Evolutionary conservation across 2,329 filamentous ascomycete species (phyloP), one percentile per base, ranked within the genome.

Genomic region (Cordyceps tenuipes): DNA sequence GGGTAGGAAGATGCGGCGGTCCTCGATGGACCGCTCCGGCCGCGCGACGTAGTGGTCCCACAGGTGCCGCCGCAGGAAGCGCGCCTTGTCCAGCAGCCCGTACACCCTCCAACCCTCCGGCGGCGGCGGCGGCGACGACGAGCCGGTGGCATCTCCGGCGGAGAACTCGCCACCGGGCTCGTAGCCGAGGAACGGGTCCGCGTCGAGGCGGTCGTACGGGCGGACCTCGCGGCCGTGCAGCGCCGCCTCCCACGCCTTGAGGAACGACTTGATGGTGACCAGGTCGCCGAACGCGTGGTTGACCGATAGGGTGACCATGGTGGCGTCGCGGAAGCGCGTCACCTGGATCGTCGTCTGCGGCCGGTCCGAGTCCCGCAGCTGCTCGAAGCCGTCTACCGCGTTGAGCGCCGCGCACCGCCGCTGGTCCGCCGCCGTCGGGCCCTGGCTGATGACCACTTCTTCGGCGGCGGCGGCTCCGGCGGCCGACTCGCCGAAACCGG

Each of bases 11-110:
- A 56, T 56, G 1, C 53, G 53, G 17, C 43, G 21, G 26, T 41
- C 36, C 10, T 46, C 23, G 19, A 56, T 47, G 17, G 53, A 43
- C 8, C 26, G 31, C 7, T 56, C 53, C 3, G 53, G 53, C 6
- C 53, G 53, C 39, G 9, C 3, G 10, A 56, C 53, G 26, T 56
- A 56, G 7, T 56, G 46, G 12, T 56, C 53, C 53, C 53, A 56
- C 9, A 56, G 5, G 3, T 47, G 5, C 13, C 53, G 23, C 7
- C 29, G 34, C 53, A 56, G 19, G 12, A 56, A 36, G 1, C 41
- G 23, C 26, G 15, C 36, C 12, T 56, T 56, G 53, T 56, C 53
- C 17, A 56, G 23, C 26, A 56, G 3, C 2, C 53, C 43, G 26
- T 46, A 56, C 4, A 56, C 53, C 17, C 23, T 39, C 53, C 53